Percentiles rank a stretch among this genome's conserved stretches.
phyloP scores from a whole-genome alignment of 441 rosid genomes.

The Syzygium malaccense region DNA sequence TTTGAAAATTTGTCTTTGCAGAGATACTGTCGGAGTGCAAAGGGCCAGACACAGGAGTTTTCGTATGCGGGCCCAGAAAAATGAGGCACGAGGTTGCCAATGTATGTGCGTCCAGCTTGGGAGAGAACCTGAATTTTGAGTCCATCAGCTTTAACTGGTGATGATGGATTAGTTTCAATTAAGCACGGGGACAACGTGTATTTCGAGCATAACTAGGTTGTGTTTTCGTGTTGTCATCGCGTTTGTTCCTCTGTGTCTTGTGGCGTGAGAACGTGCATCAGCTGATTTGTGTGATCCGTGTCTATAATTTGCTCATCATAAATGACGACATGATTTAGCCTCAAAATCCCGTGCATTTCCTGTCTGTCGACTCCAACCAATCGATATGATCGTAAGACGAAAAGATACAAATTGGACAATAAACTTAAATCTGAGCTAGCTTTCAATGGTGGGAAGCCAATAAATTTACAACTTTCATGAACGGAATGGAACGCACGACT shows the following conservation, averaged over 20 bases:
- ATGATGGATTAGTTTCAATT: conserved; percentile 1
- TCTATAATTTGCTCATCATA: not conserved
- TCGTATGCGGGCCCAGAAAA: conserved; percentile 47
- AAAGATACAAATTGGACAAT: not conserved
- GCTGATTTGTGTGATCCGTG: not conserved
- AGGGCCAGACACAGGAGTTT: conserved; percentile 44
- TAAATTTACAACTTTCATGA: not conserved
- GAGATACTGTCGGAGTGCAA: conserved; percentile 27
- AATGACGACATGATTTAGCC: not conserved
- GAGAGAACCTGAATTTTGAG: conserved; percentile 41
- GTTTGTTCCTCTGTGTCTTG: not conserved
- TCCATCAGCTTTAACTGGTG: conserved; percentile 49
- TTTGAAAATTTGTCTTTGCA: conserved; percentile 5
- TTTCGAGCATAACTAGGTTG: not conserved
- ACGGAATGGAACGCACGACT: not conserved
- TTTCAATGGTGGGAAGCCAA: not conserved
- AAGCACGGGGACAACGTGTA: not conserved
- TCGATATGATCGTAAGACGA: not conserved
- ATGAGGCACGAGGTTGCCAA: conserved; percentile 47
- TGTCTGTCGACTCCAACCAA: not conserved
- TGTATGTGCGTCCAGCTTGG: conserved; percentile 41
- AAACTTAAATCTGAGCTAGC: not conserved
- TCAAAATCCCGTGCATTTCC: not conserved
- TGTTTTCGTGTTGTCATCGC: not conserved
- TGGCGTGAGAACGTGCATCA: not conserved